Evolutionary conservation across 2,329 filamentous ascomycete species (phyloP).

Genomic region (Cladophialophora exuberans): DNA sequence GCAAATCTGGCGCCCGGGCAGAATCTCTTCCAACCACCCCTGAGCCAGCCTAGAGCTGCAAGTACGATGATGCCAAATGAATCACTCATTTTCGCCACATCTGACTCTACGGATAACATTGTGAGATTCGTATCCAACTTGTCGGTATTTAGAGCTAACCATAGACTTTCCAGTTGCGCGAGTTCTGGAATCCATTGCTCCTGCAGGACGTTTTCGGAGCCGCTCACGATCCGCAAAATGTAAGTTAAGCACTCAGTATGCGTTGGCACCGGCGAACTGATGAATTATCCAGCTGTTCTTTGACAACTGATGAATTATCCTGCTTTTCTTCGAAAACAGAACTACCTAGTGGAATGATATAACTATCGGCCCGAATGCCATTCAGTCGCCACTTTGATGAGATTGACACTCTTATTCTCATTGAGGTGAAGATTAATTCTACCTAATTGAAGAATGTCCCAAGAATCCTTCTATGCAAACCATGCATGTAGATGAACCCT

Average conservation of each 20-base stretch:
- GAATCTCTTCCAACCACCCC: not conserved
- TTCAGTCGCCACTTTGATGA: no score
- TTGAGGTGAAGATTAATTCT: no score
- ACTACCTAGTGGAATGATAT: no score
- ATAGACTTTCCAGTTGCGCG: constrained; percentile 9
- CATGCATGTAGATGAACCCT: not conserved
- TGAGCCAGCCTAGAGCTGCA: not conserved
- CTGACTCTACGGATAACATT: constrained; percentile 16
- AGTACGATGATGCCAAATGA: constrained; percentile 4
- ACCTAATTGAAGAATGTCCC: no score
- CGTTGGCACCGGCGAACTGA: not conserved
- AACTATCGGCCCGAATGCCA: no score
- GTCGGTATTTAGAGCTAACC: not conserved
- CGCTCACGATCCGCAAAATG: constrained; percentile 4
- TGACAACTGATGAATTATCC: no score
- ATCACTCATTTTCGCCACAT: not conserved
- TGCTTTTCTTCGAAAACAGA: no score
- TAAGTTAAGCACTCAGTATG: not conserved
- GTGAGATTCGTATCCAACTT: not conserved
- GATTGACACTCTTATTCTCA: no score
- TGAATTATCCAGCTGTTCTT: not conserved
- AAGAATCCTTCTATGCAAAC: no score
- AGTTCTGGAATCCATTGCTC: constrained; percentile 21
- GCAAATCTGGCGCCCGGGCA: constrained; percentile 1
- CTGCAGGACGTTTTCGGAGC: constrained; percentile 8